Base-by-base conservation (phyloP, 2,329 filamentous ascomycete genomes). In the Mariannaea sp. region DNA sequence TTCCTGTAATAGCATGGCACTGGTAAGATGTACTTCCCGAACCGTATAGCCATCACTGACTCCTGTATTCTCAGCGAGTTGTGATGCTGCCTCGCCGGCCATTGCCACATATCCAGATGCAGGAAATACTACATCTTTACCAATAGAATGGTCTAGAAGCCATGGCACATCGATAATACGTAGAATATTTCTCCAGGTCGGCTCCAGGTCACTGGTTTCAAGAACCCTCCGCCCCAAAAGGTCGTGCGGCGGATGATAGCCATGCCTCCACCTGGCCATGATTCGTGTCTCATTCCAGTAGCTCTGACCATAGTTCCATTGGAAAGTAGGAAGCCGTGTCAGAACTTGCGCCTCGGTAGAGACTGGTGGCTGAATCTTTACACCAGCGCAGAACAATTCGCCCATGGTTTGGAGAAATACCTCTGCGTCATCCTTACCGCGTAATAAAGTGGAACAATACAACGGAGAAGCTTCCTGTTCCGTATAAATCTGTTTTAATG, bases 71-170 rank as follows among this genome's bases (percentile, higher is more conserved):
- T n/a, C n/a, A n/a, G n/a, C n/a, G n/a, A n/a, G n/a, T n/a, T n/a
- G n/a, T n/a, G n/a, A n/a, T n/a, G n/a, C n/a, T n/a, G 64, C 67
- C 39, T 68, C 65, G 5, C 50, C 60, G 3, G 47, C 57, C 58
- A 75, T 66, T 13, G 70, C 68, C 1, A 72, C 62, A 27, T 70
- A 68, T 24, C 74, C 75, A 1, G 70, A 68, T 32, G 66, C 70
- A 43, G 76, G 72, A 45, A 74, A 75, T 51, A 78, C 68, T 32
- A 72, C 68, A 22, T 76, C 68, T 50, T 68, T 73, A 38, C 72
- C 69, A 67, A 78, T 73, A 13, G 63, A 57, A 65, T 79, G 77
- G 56, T 78, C 75, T 17, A 73, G 65, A 2, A 76, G 66, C 48
- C 78, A 79, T 13, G 80, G 69, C 1, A 46, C 41, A 17, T 64